Conservation (phyloP, 768 basidiomycete genomes). For the Suillus discolor region DNA sequence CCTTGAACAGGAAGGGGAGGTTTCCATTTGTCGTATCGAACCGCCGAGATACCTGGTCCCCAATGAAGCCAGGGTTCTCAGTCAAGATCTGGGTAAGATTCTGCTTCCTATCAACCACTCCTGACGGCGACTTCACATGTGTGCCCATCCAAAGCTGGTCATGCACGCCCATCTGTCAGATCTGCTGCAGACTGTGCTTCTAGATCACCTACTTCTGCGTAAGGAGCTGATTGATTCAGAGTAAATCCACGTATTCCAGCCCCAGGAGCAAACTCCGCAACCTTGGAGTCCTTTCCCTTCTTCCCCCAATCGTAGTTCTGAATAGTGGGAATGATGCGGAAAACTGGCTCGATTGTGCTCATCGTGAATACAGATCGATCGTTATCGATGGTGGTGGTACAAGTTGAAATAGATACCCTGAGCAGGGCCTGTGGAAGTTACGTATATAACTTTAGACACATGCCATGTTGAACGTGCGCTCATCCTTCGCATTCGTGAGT, state of each 20-base stretch:
- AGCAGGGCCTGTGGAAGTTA: not conserved
- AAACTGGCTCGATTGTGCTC: slow-evolving; percentile 46
- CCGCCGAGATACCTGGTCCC: slow-evolving; percentile 51
- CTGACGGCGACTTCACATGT: slow-evolving; percentile 75
- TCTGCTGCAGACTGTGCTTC: slow-evolving; percentile 6
- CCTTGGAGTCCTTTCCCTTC: slow-evolving; percentile 75
- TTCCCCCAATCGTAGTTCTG: slow-evolving; percentile 98
- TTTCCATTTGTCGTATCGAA: slow-evolving; percentile 64
- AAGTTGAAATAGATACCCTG: not conserved
- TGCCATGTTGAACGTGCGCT: slow-evolving; percentile 1
- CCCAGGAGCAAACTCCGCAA: slow-evolving; percentile 78
- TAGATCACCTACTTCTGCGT: slow-evolving; percentile 78
- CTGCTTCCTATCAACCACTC: slow-evolving; percentile 47
- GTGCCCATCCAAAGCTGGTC: slow-evolving; percentile 98
- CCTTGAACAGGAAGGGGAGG: slow-evolving; percentile 91
- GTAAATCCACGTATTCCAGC: slow-evolving; percentile 64
- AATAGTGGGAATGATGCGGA: slow-evolving; percentile 80
- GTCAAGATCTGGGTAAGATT: slow-evolving; percentile 63
- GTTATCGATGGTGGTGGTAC: slow-evolving; percentile 10
- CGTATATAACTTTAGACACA: not conserved
- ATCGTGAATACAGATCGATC: slow-evolving; percentile 18
- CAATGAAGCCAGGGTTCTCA: slow-evolving; percentile 69
- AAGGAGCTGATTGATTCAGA: slow-evolving; percentile 73
- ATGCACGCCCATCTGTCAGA: slow-evolving; percentile 10
- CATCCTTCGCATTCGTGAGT: slow-evolving; percentile 3